Percentiles rank a stretch among this genome's conserved stretches.
Evolutionary conservation across 208 protist species (phyloP).

Genomic region (Leishmania mexicana): DNA sequence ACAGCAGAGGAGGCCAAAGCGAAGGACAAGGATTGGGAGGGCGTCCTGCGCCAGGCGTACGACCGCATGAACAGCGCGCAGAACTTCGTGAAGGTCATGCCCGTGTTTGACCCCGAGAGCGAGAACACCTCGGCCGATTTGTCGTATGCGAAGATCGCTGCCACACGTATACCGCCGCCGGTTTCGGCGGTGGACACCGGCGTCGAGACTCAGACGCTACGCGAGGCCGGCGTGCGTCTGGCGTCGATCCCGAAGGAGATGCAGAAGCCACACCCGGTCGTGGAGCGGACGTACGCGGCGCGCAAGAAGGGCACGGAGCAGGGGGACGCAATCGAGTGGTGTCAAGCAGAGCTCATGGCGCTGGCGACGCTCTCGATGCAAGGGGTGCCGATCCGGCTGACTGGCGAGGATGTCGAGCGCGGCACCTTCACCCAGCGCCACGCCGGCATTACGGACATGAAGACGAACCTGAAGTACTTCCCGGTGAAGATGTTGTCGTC

Average conservation of each 20-base stretch:
- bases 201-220: constrained; percentile 65
- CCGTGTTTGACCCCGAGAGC: constrained; percentile 73
- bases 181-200: constrained; percentile 68
- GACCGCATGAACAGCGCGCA: constrained; percentile 77
- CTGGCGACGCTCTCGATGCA: constrained; percentile 94
- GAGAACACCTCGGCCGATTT: constrained; percentile 71
- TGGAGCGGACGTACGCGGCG: constrained; percentile 90
- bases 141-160: constrained; percentile 41
- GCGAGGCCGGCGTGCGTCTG: constrained; percentile 77
- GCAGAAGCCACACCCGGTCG: constrained; percentile 88
- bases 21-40: constrained; percentile 78
- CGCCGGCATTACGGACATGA: constrained; percentile 94
- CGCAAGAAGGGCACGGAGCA: constrained; percentile 88
- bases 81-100: constrained; percentile 85
- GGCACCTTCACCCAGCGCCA: constrained; percentile 99
- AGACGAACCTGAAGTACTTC: constrained; percentile 90
- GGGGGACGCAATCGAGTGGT: constrained; percentile 94
- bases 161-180: constrained; percentile 28
- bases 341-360: constrained; percentile 95
- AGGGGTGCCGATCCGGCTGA: constrained; percentile 93
- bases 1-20: constrained; percentile 58
- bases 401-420: constrained; percentile 97
- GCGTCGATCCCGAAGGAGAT: constrained; percentile 83
- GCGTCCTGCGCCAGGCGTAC: constrained; percentile 78
- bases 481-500: constrained; percentile 74